Evolutionary conservation across 2,329 filamentous ascomycete species (phyloP).

Genomic region (Annulohypoxylon truncatum): DNA sequence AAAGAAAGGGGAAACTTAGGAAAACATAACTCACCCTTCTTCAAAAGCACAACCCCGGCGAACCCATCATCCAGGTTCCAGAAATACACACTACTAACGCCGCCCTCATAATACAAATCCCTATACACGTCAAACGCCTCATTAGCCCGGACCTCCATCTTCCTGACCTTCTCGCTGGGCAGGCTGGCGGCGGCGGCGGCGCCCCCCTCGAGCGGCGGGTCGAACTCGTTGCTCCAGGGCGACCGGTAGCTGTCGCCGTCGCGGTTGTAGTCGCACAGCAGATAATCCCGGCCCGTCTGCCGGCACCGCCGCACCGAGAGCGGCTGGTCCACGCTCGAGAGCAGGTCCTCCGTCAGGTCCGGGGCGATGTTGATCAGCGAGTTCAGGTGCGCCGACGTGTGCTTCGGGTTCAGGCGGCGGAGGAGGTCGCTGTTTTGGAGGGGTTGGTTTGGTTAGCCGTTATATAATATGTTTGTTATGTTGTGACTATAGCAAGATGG

Average conservation of each 20-base stretch:
- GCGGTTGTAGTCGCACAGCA: constrained; percentile 99
- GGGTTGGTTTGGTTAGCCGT: constrained; percentile 24
- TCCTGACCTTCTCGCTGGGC: constrained; percentile 88
- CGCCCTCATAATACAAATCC: constrained; percentile 96
- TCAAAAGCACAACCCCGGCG: constrained; percentile 92
- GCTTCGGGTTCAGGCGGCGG: constrained; percentile 94
- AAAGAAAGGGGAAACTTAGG: not conserved
- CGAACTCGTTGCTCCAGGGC: constrained; percentile 99
- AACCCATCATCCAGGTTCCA: constrained; percentile 99
- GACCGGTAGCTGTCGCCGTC: constrained; percentile 98
- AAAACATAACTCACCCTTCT: constrained; percentile 76
- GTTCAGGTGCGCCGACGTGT: constrained; percentile 88
- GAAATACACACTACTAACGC: constrained; percentile 95
- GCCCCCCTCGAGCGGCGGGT: constrained; percentile 78
- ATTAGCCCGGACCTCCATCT: constrained; percentile 94
- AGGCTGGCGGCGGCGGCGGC: constrained; percentile 82
- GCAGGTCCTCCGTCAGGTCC: constrained; percentile 94
- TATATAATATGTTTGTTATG: no score
- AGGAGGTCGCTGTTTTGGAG: constrained; percentile 82
- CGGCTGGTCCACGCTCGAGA: constrained; percentile 97
- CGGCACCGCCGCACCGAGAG: constrained; percentile 87
- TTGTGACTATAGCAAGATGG: not conserved
- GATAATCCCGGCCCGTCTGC: constrained; percentile 91
- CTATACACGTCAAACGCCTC: constrained; percentile 97
- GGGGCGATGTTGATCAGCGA: constrained; percentile 89